These are phyloP conservation scores for Cytospora schulzeri DNA, from an alignment of 2,329 filamentous ascomycete genomes.

Conservation along the genomic window DNA sequence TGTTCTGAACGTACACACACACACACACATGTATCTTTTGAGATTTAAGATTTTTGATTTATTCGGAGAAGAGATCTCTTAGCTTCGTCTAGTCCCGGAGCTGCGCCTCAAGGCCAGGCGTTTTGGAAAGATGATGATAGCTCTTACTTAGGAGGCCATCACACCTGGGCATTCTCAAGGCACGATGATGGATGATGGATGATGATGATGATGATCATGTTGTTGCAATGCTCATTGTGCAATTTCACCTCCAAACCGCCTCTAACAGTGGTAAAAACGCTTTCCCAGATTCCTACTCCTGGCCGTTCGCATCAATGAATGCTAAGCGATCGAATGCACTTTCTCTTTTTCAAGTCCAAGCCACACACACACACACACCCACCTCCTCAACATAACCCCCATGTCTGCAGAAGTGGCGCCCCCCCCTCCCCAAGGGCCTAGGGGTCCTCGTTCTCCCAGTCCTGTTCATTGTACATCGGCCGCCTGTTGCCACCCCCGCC, in stretches of 20 bases:
- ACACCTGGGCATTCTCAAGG: neutral
- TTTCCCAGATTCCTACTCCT: neutral
- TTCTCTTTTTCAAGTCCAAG: neutral
- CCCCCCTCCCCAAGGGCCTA: slow-evolving; percentile 36
- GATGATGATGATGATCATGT: too few relatives aligned
- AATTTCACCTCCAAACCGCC: neutral
- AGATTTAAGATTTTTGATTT: neutral
- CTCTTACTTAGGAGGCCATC: too few relatives aligned
- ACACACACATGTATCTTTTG: too few relatives aligned
- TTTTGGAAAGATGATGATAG: too few relatives aligned
- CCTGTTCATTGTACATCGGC: slow-evolving; percentile 63
- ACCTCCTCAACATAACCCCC: slow-evolving; percentile 19
- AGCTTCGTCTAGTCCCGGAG: neutral
- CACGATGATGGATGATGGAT: too few relatives aligned
- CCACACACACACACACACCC: too few relatives aligned
- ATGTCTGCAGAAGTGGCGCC: neutral
- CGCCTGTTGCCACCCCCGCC: slow-evolving; percentile 46
- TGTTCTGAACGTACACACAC: too few relatives aligned
- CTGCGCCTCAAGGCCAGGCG: neutral
- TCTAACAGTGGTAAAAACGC: neutral
- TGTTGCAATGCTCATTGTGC: neutral
- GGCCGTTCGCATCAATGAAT: too few relatives aligned
- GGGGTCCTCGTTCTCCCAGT: slow-evolving; percentile 69
- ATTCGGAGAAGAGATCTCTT: neutral
- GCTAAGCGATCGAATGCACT: neutral